Evolutionary conservation across 179 eudicot genomes (phyloP), one percentile per base, ranked within the genome.

Genomic region (Pouteria campechiana): DNA sequence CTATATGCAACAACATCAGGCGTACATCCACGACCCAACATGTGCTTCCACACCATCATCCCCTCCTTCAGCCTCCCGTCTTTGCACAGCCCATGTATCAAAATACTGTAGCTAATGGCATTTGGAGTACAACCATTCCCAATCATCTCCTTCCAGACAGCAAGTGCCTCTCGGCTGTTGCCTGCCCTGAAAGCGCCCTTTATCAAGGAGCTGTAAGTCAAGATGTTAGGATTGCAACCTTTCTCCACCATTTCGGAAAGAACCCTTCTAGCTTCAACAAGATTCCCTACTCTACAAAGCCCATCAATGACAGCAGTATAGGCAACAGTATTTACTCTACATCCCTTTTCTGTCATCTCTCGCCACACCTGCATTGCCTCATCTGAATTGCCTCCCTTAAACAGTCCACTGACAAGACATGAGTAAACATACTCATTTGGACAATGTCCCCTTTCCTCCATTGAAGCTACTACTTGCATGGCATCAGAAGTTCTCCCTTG

Each of bases 251-350:
- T 90, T 62, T 78, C 72, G 32, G 42, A 56, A 36, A 81, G 44
- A 46, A 71, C 38, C 47, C 68, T 68, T 56, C 58, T 67, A 43
- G 95, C 96, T 68, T 74, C 82, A 34, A 67, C 61, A 2, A 76
- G 74, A 61, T 69, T 79, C 34, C 77, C 81, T 31, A 47, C 70
- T 52, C 61, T 55, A 30, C 89, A 82, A 13, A 90, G 62, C 39
- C 98, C 98, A 57, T 90, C 83, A 36, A 90, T 65, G 52, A 70
- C 55, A 50, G 78, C 93, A 61, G 90, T 74, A 64, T 70, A 90
- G 37, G 77, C 75, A 51, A 90, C 70, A 19, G 53, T 54, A 52
- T 90, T 90, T 17, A 78, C 87, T 46, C 61, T 68, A 50, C 67
- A 48, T 17, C 71, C 71, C 44, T 56, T 70, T 10, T 57, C 62